Percentiles rank a stretch among this genome's conserved stretches.
Evolutionary conservation across 441 rosid species (phyloP).

Genomic region (Populus hybrid): DNA sequence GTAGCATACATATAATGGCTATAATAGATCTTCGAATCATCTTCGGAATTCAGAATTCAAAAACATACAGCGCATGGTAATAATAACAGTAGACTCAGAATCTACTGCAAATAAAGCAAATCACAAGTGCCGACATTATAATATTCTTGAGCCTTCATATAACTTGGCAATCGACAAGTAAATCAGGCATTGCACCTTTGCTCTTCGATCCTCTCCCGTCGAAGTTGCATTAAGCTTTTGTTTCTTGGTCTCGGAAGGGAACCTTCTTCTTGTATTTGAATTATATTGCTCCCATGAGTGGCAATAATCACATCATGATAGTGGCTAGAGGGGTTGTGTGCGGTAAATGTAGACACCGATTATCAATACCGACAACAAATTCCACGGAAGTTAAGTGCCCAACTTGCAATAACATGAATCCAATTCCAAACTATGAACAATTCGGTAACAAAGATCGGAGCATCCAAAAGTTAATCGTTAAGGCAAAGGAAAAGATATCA

Average conservation of each 20-base stretch:
- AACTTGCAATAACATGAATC: not conserved
- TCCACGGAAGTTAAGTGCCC: not conserved
- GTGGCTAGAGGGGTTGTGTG: not conserved
- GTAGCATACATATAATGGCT: not conserved
- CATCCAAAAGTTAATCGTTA: not conserved
- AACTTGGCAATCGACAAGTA: no score
- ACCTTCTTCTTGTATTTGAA: not conserved
- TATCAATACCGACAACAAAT: not conserved
- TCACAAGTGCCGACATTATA: not conserved
- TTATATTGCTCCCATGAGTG: not conserved
- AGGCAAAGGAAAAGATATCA: not conserved
- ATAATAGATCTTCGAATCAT: not conserved
- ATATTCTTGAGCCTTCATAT: not conserved
- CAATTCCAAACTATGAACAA: not conserved
- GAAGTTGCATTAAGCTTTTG: no score
- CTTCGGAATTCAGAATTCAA: not conserved
- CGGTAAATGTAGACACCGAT: conserved; percentile 2
- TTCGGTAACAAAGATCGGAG: not conserved
- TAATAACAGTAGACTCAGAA: not conserved
- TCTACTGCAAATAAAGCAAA: not conserved
- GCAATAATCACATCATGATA: not conserved
- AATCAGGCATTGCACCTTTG: no score
- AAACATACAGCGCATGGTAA: not conserved
- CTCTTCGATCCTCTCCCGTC: no score
- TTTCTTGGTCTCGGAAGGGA: not conserved